phyloP scores from a whole-genome alignment of 169 alveolate genomes.

The Plasmodium relictum region DNA sequence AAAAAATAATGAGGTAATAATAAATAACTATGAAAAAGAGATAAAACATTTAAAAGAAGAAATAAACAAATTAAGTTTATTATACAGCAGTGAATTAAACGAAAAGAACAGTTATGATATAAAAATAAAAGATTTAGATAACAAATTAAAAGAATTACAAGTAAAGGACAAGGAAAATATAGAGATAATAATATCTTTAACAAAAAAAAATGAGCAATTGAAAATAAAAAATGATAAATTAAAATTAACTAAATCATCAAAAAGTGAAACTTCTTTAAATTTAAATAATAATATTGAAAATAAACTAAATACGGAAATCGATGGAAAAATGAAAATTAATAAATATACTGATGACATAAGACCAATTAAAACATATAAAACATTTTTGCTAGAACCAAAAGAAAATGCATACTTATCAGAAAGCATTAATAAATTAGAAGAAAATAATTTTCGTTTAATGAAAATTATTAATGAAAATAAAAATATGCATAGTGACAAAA shows the following conservation, averaged over 20 bases:
- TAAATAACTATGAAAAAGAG: constrained; percentile 7
- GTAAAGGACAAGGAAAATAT: constrained; percentile 16
- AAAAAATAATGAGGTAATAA: background rate
- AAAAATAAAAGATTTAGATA: constrained; percentile 7
- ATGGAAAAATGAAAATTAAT: background rate
- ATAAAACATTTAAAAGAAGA: constrained; percentile 39
- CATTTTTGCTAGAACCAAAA: background rate
- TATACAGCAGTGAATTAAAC: constrained; percentile 56
- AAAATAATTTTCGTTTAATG: constrained; percentile 31
- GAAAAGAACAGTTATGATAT: constrained; percentile 53
- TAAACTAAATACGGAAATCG: background rate
- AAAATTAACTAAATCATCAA: constrained; percentile 10
- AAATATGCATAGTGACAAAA: constrained; percentile 14
- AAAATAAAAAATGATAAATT: constrained; percentile 12
- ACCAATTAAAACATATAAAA: background rate
- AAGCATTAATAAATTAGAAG: constrained; percentile 15
- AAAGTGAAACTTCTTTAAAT: constrained; percentile 4
- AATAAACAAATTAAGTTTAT: constrained; percentile 34
- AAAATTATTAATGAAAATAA: constrained; percentile 33
- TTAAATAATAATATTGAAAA: background rate
- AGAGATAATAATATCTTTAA: constrained; percentile 11
- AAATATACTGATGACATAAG: background rate
- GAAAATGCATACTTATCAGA: background rate
- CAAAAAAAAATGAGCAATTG: background rate
- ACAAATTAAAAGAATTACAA: constrained; percentile 20